A percentile compares a stretch with the other conserved stretches of the same genome.
These are phyloP conservation scores for Cryptococcus sp. DNA, from an alignment of 1,284 basidiomycete genomes.

Conservation along the genomic window DNA sequence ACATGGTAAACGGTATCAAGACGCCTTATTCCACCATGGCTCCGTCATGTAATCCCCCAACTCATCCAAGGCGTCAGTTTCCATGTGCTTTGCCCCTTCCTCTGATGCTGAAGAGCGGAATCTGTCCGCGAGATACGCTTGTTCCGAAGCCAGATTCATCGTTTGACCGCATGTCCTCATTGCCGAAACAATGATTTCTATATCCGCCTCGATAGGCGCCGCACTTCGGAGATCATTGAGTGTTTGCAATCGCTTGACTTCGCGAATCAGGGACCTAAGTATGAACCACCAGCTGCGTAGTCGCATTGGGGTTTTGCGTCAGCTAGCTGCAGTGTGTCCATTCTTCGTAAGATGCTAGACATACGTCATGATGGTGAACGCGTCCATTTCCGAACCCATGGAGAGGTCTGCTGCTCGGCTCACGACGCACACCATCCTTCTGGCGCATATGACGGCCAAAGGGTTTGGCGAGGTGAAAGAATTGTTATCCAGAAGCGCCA, in stretches of 20 bases:
- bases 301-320: neutral
- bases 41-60: neutral
- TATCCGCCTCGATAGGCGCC: conserved; percentile 30
- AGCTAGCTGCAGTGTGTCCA: too few species aligned
- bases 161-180: conserved; percentile 29
- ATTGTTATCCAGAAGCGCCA: neutral
- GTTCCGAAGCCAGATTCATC: conserved; percentile 27
- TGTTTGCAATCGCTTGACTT: conserved; percentile 35
- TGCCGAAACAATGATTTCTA: conserved; percentile 33
- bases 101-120: conserved; percentile 19
- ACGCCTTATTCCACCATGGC: neutral
- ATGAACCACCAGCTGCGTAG: conserved; percentile 39
- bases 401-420: too few species aligned
- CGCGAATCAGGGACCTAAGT: conserved; percentile 41
- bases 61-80: conserved; percentile 15
- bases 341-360: too few species aligned
- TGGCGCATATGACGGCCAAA: too few species aligned
- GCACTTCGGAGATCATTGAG: conserved; percentile 27
- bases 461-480: neutral
- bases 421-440: too few species aligned
- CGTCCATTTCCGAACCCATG: too few species aligned
- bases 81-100: conserved; percentile 31
- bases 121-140: conserved; percentile 29
- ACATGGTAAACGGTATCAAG: too few species aligned
- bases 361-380: too few species aligned